Evolutionary conservation across 2,329 filamentous ascomycete genomes (phyloP).

Genomic region (Didymosphaeria variabile): DNA sequence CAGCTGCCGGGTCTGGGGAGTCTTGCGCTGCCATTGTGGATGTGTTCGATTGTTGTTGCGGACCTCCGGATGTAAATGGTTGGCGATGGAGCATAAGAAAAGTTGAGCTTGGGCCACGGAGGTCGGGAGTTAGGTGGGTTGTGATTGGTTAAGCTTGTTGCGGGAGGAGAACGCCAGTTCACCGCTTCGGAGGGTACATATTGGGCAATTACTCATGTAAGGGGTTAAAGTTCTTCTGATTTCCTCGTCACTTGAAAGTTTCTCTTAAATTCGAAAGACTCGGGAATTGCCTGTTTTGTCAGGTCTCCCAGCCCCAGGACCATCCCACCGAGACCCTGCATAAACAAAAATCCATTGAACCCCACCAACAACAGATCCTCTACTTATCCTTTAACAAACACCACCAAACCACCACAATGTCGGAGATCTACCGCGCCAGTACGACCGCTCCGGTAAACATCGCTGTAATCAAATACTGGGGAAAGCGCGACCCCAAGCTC

Average conservation of each 20-base stretch:
- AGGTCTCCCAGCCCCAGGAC: not conserved
- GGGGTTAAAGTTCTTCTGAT: not conserved
- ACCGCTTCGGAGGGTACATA: constrained; percentile 29
- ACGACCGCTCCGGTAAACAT: constrained; percentile 98
- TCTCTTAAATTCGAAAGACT: not conserved
- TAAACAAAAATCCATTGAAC: constrained; percentile 29
- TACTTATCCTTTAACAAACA: constrained; percentile 11
- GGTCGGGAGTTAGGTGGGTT: constrained; percentile 13
- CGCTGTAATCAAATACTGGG: constrained; percentile 99
- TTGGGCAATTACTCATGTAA: not conserved
- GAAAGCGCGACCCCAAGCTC: constrained; percentile 90
- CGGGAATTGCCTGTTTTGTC: not conserved
- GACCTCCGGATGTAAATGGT: constrained; percentile 13
- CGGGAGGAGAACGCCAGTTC: constrained; percentile 14
- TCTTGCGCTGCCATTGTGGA: constrained; percentile 39
- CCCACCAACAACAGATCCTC: constrained; percentile 27
- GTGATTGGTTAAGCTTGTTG: constrained; percentile 11
- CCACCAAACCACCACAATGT: constrained; percentile 42
- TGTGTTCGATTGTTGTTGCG: constrained; percentile 1
- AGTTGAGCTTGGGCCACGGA: constrained; percentile 31
- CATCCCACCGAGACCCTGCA: constrained; percentile 37
- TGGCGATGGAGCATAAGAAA: constrained; percentile 28
- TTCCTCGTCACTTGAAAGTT: not conserved
- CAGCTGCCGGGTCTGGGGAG: constrained; percentile 42
- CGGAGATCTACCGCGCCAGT: constrained; percentile 83